phyloP scores from a whole-genome alignment of 441 rosid genomes.

The Metrosideros polymorpha region DNA sequence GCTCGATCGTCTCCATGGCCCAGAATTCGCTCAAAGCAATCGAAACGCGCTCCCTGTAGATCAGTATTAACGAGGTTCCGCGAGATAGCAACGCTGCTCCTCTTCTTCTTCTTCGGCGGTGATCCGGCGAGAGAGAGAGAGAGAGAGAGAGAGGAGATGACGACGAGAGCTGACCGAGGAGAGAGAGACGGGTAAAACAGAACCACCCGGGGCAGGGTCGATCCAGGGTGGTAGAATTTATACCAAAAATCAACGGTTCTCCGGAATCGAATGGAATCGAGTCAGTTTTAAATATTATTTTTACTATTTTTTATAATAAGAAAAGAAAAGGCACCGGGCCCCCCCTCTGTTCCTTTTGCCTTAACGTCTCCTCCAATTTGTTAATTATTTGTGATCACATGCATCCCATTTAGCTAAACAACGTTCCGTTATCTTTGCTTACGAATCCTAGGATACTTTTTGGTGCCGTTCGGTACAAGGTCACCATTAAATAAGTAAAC shows the following conservation, averaged over 20 bases:
- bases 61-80: neutral
- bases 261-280: too few relatives aligned
- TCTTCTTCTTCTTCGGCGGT: neutral
- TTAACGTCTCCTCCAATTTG: too few relatives aligned
- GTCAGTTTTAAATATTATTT: too few relatives aligned
- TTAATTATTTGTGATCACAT: neutral
- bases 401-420: accelerated
- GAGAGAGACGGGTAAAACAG: neutral
- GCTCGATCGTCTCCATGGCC: neutral
- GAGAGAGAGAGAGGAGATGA: neutral
- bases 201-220: neutral
- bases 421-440: neutral
- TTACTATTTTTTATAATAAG: too few relatives aligned
- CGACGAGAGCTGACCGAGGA: neutral
- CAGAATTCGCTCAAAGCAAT: neutral
- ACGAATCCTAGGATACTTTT: neutral
- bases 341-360: too few relatives aligned
- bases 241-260: neutral
- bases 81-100: neutral
- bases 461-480: neutral
- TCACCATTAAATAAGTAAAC: accelerated
- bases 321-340: too few relatives aligned
- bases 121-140: neutral
- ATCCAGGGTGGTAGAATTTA: neutral
- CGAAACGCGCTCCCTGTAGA: too few relatives aligned